Percentiles rank a stretch among this genome's conserved stretches.
phyloP scores from a whole-genome alignment of 306 rosid species.

The Cyamopsis tetragonoloba region DNA sequence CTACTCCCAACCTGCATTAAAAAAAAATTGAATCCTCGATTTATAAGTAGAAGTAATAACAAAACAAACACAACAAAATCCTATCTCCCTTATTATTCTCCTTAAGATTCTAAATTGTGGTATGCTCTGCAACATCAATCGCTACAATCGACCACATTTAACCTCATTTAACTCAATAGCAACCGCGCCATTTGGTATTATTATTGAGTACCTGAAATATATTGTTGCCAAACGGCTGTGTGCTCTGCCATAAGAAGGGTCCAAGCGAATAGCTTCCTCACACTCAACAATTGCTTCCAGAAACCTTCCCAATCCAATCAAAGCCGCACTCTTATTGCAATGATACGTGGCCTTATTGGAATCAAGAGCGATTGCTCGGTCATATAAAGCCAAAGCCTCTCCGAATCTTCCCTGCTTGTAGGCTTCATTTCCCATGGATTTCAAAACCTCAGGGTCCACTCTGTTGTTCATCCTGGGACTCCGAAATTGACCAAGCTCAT shows the following conservation, averaged over 20 bases:
- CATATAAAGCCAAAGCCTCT: conserved; percentile 72
- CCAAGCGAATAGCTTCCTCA: conserved; percentile 64
- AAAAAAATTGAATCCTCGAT: not conserved
- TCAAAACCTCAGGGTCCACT: conserved; percentile 71
- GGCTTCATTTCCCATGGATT: conserved; percentile 82
- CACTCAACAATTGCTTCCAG: conserved; percentile 63
- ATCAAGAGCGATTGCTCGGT: conserved; percentile 67
- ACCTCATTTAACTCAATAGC: too few species aligned
- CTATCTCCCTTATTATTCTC: not conserved
- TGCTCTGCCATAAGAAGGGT: conserved; percentile 79
- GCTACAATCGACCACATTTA: too few species aligned
- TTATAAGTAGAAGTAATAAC: conserved; percentile 14
- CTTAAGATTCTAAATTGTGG: too few species aligned
- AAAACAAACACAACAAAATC: not conserved
- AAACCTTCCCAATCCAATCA: conserved; percentile 58
- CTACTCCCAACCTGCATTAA: conserved; percentile 72
- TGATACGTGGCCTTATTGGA: conserved; percentile 66
- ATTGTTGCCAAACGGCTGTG: conserved; percentile 78
- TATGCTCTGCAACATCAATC: too few species aligned
- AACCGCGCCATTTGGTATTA: too few species aligned
- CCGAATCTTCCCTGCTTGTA: conserved; percentile 59
- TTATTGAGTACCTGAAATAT: conserved; percentile 66
- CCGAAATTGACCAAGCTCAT: conserved; percentile 37
- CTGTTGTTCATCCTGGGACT: conserved; percentile 33
- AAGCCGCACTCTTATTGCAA: conserved; percentile 86